A percentile compares a stretch with the other conserved stretches of the same genome.
phyloP scores from a whole-genome alignment of 1,139 yeast species.

The Magnusiomyces tetraspermus region DNA sequence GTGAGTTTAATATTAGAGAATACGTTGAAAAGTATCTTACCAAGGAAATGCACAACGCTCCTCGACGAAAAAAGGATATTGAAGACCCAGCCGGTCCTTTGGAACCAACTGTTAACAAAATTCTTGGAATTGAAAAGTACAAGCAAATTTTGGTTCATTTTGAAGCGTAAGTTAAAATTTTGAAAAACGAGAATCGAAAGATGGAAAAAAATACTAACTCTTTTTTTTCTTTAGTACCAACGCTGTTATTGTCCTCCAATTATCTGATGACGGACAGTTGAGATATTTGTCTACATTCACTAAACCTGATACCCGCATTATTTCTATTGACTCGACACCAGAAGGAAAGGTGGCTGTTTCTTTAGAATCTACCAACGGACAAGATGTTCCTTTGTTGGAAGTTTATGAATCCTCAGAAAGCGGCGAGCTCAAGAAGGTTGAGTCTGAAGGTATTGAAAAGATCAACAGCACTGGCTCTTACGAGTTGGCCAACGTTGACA shows the following conservation, averaged over 20 bases:
- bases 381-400: not conserved
- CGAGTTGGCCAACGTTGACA: conserved; percentile 26
- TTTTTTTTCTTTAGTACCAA: conserved; percentile 17
- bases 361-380: conserved; percentile 18
- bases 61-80: conserved; percentile 27
- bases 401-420: not conserved
- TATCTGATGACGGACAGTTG: conserved; percentile 13
- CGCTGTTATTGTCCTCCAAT: not conserved
- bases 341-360: conserved; percentile 38
- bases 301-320: conserved; percentile 27
- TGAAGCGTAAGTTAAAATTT: conserved; percentile 14
- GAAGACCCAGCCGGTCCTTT: conserved; percentile 39
- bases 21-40: conserved; percentile 17
- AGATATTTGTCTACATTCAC: conserved; percentile 22
- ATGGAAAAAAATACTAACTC: conserved; percentile 13
- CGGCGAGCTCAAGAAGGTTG: conserved; percentile 1
- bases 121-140: conserved; percentile 42
- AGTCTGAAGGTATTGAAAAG: not conserved
- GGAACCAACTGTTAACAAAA: conserved; percentile 55
- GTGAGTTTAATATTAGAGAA: conserved; percentile 43
- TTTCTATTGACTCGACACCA: conserved; percentile 30
- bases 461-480: conserved; percentile 20
- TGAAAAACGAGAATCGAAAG: too few relatives aligned
- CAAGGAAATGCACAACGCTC: conserved; percentile 18
- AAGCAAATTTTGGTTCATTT: conserved; percentile 20